Conservation (phyloP, 805 yeast species). For the Ogataea nakhonphanomensis region DNA sequence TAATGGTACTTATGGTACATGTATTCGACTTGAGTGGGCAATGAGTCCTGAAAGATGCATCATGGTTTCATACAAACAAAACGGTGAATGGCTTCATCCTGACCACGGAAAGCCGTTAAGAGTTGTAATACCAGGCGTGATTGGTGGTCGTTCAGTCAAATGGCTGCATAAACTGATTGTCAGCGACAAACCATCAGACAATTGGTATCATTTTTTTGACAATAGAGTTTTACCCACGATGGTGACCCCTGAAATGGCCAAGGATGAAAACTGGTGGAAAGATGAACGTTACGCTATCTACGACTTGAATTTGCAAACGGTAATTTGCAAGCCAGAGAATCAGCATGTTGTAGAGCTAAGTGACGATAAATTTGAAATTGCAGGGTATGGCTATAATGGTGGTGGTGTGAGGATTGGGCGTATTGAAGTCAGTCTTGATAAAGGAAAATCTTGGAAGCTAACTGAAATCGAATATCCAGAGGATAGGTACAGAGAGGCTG, state of each 20-base stretch:
- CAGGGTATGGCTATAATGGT: conserved; percentile 37
- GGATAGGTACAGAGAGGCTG: conserved; percentile 32
- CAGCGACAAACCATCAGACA: conserved; percentile 32
- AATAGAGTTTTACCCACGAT: conserved; percentile 36
- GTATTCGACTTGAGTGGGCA: conserved; percentile 32
- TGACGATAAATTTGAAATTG: conserved; percentile 22
- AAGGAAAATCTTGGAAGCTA: conserved; percentile 32
- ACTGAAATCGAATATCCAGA: conserved; percentile 34
- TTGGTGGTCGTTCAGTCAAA: conserved; percentile 39
- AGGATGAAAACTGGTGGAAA: conserved; percentile 35
- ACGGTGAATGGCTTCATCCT: conserved; percentile 33
- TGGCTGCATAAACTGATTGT: conserved; percentile 32
- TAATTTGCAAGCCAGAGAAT: conserved; percentile 33
- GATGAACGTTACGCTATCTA: conserved; percentile 37
- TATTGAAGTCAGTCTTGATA: conserved; percentile 33
- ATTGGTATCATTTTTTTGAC: conserved; percentile 37
- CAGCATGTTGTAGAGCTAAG: conserved; percentile 20
- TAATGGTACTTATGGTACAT: conserved; percentile 34
- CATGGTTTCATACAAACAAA: conserved; percentile 35
- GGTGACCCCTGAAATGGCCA: conserved; percentile 34
- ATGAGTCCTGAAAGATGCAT: conserved; percentile 32
- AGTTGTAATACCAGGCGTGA: conserved; percentile 36
- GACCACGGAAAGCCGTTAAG: conserved; percentile 37
- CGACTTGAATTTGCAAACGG: conserved; percentile 34
- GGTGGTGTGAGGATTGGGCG: conserved; percentile 35